These are phyloP conservation scores for Leucosporidium scottii DNA, from an alignment of 768 basidiomycete species.

Conservation along the genomic window DNA sequence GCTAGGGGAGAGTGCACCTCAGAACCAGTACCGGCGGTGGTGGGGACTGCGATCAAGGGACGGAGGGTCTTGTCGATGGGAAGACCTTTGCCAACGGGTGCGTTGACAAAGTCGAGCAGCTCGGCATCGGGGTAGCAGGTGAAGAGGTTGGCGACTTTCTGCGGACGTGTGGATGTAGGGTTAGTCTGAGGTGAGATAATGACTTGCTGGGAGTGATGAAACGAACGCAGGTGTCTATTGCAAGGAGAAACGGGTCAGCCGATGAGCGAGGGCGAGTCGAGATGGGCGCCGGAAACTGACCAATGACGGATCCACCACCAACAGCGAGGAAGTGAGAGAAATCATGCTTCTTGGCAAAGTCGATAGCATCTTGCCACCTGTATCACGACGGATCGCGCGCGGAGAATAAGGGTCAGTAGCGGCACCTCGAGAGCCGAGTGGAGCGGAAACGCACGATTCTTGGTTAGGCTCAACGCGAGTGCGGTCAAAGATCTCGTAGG, in stretches of 20 bases:
- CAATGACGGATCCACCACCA: conserved; percentile 41
- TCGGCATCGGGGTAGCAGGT: conserved; percentile 86
- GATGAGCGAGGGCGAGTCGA: neutral
- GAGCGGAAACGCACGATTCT: conserved; percentile 41
- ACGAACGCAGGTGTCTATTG: conserved; percentile 14
- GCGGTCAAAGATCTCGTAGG: conserved; percentile 71
- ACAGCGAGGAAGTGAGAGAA: conserved; percentile 67
- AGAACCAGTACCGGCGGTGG: conserved; percentile 71
- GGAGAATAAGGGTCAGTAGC: neutral
- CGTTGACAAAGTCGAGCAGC: conserved; percentile 93
- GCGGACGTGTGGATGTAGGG: conserved; percentile 34
- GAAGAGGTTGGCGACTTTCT: conserved; percentile 92
- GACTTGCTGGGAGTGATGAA: neutral
- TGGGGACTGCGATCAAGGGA: conserved; percentile 66
- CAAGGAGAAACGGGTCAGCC: neutral
- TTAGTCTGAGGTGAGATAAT: too few relatives aligned
- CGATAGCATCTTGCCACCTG: conserved; percentile 79
- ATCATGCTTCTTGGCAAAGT: conserved; percentile 75
- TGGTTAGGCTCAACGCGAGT: conserved; percentile 89
- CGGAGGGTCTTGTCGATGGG: conserved; percentile 66
- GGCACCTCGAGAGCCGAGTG: neutral
- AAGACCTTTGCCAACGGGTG: conserved; percentile 80
- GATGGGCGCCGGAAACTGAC: neutral
- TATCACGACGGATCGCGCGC: neutral
- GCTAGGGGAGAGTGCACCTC: conserved; percentile 13